Evolutionary conservation across 257 asterid species (phyloP).

Genomic region (Solanum pimpinellifolium): DNA sequence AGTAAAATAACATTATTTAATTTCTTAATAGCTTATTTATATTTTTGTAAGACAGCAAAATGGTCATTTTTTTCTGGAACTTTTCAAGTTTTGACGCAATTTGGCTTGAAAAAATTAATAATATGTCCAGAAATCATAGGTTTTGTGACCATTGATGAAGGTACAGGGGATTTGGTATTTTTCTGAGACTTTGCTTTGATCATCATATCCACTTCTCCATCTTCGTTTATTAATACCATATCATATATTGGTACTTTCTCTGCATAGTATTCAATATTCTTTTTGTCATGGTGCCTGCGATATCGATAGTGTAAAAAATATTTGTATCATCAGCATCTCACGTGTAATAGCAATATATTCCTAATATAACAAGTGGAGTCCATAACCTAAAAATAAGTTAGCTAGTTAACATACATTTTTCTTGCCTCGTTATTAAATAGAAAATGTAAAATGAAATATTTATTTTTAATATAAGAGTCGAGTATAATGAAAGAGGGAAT

Average conservation of each 20-base stretch:
- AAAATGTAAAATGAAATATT: no score
- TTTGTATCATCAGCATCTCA: neutral
- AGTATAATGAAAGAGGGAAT: neutral
- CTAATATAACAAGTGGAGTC: neutral
- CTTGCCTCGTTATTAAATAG: neutral
- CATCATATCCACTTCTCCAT: conserved; percentile 23
- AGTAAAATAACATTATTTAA: neutral
- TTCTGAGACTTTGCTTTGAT: conserved; percentile 9
- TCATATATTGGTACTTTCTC: conserved; percentile 12
- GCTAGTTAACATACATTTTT: no score
- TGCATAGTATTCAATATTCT: conserved; percentile 24
- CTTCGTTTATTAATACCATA: conserved; percentile 23
- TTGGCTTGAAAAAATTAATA: conserved; percentile 21
- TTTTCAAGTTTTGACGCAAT: neutral
- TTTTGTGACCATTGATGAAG: conserved; percentile 4
- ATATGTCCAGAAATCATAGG: conserved; percentile 14
- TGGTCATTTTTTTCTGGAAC: neutral
- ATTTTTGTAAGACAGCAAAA: neutral
- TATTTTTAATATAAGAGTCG: no score
- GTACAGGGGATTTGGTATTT: neutral
- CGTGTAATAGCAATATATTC: no score
- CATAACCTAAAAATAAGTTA: no score
- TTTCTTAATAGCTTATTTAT: neutral
- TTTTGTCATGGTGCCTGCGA: conserved; percentile 27
- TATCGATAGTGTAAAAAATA: no score